phyloP scores from a whole-genome alignment of 2,329 filamentous ascomycete species.

The Lachnellula occidentalis region DNA sequence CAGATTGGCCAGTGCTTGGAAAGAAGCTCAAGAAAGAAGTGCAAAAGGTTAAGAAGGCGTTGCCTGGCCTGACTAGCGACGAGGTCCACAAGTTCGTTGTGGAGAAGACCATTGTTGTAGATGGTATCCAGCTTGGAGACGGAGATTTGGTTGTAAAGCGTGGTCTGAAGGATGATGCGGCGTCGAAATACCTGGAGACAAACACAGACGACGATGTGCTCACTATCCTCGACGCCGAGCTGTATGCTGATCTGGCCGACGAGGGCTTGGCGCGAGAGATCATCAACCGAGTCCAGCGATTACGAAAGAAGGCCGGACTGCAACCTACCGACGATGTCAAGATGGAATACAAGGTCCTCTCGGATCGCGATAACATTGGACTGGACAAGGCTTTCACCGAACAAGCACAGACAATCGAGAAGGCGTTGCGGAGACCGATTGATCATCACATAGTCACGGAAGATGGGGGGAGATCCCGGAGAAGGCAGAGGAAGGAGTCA shows the following conservation, averaged over 20 bases:
- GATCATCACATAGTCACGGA: conserved; percentile 61
- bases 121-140: conserved; percentile 75
- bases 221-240: conserved; percentile 77
- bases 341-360: conserved; percentile 84
- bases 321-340: conserved; percentile 89
- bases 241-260: conserved; percentile 79
- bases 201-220: conserved; percentile 88
- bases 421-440: conserved; percentile 69
- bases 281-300: conserved; percentile 83
- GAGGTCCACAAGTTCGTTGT: conserved; percentile 75
- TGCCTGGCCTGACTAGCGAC: conserved; percentile 71
- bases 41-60: conserved; percentile 81
- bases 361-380: conserved; percentile 72
- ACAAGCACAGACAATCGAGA: conserved; percentile 65
- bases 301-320: conserved; percentile 90
- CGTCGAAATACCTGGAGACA: conserved; percentile 71
- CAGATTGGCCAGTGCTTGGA: conserved; percentile 89
- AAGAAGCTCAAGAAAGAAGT: conserved; percentile 98
- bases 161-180: conserved; percentile 66
- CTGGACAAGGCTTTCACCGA: conserved; percentile 63
- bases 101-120: conserved; percentile 70
- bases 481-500: conserved; percentile 51
- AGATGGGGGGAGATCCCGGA: conserved; percentile 49
- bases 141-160: conserved; percentile 82
- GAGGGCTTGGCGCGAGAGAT: conserved; percentile 90